Evolutionary conservation across 306 rosid genomes (phyloP).

Genomic region (Luffa aegyptiaca): DNA sequence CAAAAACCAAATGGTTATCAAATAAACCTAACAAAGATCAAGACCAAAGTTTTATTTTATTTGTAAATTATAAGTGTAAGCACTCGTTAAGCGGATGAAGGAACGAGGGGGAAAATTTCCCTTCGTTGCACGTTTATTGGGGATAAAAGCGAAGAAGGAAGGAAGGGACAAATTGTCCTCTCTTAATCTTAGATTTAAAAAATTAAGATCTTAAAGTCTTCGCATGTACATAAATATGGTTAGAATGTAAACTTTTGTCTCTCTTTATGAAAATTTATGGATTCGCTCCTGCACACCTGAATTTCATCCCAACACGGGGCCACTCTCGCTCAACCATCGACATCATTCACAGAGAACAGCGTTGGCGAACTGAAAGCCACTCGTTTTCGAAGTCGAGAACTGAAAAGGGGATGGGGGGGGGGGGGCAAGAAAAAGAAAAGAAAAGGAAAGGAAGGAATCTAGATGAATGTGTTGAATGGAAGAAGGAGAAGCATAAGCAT

Average conservation of each 20-base stretch:
- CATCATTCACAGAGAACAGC: background rate
- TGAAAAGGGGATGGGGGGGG: background rate
- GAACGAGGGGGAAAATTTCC: too few relatives aligned
- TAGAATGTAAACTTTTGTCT: background rate
- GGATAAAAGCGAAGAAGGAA: too few relatives aligned
- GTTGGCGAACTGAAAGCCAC: background rate
- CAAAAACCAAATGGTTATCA: too few relatives aligned
- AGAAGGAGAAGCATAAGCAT: background rate
- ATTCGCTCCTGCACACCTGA: background rate
- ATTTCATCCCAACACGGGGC: background rate
- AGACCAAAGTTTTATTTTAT: background rate
- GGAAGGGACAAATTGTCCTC: too few relatives aligned
- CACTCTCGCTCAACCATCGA: background rate
- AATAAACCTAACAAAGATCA: too few relatives aligned
- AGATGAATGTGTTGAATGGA: conserved; percentile 8
- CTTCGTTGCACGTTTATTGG: too few relatives aligned
- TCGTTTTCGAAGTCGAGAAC: background rate
- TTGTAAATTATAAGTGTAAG: too few relatives aligned
- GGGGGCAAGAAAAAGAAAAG: background rate
- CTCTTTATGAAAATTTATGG: background rate
- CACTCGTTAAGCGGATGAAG: too few relatives aligned
- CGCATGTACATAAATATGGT: background rate
- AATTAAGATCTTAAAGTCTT: too few relatives aligned
- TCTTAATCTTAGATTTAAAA: background rate
- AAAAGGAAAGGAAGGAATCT: background rate